Evolutionary conservation across 2,329 filamentous ascomycete genomes (phyloP).

Genomic region (Ophiosphaerella korrae): DNA sequence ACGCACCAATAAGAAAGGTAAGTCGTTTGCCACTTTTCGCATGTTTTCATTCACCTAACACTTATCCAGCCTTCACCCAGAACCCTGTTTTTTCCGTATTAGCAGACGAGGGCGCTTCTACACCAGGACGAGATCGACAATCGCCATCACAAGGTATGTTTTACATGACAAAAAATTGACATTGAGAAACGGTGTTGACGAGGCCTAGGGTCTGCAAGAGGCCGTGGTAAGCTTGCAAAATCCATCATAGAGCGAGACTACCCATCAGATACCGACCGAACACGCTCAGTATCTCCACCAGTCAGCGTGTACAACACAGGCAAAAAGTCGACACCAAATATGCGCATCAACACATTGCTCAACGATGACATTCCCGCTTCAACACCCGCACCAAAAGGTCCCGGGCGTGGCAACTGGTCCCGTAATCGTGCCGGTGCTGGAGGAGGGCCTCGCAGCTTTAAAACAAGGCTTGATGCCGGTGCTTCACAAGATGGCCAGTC

Average conservation of each 20-base stretch:
- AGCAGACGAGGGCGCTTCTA: constrained; percentile 47
- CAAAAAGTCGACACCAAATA: constrained; percentile 48
- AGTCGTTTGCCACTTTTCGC: constrained; percentile 14
- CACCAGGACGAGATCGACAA: constrained; percentile 46
- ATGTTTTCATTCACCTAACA: constrained; percentile 11
- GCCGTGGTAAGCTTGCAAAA: constrained; percentile 43
- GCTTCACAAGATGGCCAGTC: constrained; percentile 42
- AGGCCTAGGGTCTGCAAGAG: constrained; percentile 39
- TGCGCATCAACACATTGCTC: constrained; percentile 56
- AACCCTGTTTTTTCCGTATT: constrained; percentile 50
- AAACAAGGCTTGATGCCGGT: constrained; percentile 40
- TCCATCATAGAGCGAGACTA: constrained; percentile 44
- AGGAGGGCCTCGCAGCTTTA: constrained; percentile 36
- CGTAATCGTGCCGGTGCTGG: constrained; percentile 38
- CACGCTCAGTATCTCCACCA: constrained; percentile 52
- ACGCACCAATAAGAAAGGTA: constrained; percentile 55
- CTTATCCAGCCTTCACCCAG: constrained; percentile 42
- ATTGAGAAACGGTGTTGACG: constrained; percentile 4
- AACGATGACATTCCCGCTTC: constrained; percentile 49
- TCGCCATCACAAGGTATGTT: constrained; percentile 46
- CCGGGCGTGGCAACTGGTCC: constrained; percentile 57
- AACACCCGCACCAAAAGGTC: constrained; percentile 48
- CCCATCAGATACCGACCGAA: constrained; percentile 53
- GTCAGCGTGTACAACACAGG: constrained; percentile 46
- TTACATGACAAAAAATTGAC: not conserved